Evolutionary conservation across 2,329 filamentous ascomycete species (phyloP), one percentile per base, ranked within the genome.

Genomic region (Hypoxylon sp.): DNA sequence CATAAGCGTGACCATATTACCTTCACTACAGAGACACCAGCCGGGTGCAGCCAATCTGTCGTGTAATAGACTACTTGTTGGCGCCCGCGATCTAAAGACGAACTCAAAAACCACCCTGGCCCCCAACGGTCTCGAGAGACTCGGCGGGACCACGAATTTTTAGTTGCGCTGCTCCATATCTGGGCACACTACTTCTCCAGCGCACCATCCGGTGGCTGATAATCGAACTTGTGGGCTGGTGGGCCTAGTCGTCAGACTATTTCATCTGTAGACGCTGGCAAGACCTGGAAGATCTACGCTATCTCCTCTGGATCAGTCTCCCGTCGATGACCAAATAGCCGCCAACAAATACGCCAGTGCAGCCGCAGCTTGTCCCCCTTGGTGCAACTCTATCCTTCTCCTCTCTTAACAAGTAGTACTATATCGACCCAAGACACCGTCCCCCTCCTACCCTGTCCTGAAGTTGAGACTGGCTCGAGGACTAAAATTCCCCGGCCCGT

Each of bases 331-430:
- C 69, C 70, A 75, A 72, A 71, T 70, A 78, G 74, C 76, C 74
- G 74, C 76, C 74, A 74, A 79, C 79, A 79, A 79, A 81, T 79
- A 80, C 76, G 75, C 77, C 77, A 77, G 74, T 74, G 68, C 72
- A 76, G 77, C 78, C 76, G 78, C 79, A 75, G 72, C 71, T 72
- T 71, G 67, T 72, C 65, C 70, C 70, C 65, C 71, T 73, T 73
- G 73, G 74, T 75, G 70, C 76, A 79, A 77, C 76, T 78, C 74
- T 75, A 75, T 72, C 72, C 60, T 74, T 77, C 73, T 76, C 69
- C 72, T 74, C 70, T 74, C 66, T 68, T 68, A 66, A 70, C 72
- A 71, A 73, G 73, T 73, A 74, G 70, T 67, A 74, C 72, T 60
- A 67, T 70, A 70, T 70, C 73, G 65, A 73, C 58, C 71, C 65